Base-by-base conservation (phyloP, 768 basidiomycete genomes). In the Porpolomopsis calyptriformis region DNA sequence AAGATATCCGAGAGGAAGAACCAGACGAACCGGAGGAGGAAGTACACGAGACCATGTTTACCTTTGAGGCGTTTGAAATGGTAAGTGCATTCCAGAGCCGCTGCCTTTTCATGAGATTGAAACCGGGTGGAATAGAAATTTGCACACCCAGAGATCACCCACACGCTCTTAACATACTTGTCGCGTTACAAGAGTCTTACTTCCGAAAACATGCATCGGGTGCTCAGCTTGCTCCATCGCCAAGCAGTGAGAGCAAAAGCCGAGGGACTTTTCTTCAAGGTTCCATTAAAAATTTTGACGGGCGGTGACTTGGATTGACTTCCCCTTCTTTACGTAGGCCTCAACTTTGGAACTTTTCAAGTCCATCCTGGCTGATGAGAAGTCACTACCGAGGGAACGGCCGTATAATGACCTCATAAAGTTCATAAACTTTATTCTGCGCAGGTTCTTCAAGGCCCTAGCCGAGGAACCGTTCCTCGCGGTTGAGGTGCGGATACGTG, bases 251-350 rank as follows among this genome's bases (percentile, higher is more conserved):
- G 77, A 55, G 82, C 84, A 12, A 92, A 96, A 60, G 89, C 91
- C 1, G 96, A 98, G 60, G 94, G 85, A 0, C 65, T 99, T 7
- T 98, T 90, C 64, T 99, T 94, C 76, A 89, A 93, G 66, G 94
- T 91, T 49, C 45, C 75, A 62, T 36, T 49, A 50, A 42, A 37
- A 29, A n/a, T n/a, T 27, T 50, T 34, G 26, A 43, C 24, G 54
- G 35, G 47, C 47, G 55, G 57, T 56, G 55, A 57, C 45, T 52
- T 52, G 50, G 43, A 31, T 35, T 26, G 12, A 37, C 49, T 26
- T 39, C 48, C 25, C 42, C 38, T 49, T 20, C 45, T 34, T 52
- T 59, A 57, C 49, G 48, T 62, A 97, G 93, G 91, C 88, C 9
- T 89, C 93, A 26, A 87, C 86, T 10, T 66, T 99, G 48, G 69